phyloP scores from a whole-genome alignment of 768 basidiomycete genomes.

The Coprinopsis marcescibilis region DNA sequence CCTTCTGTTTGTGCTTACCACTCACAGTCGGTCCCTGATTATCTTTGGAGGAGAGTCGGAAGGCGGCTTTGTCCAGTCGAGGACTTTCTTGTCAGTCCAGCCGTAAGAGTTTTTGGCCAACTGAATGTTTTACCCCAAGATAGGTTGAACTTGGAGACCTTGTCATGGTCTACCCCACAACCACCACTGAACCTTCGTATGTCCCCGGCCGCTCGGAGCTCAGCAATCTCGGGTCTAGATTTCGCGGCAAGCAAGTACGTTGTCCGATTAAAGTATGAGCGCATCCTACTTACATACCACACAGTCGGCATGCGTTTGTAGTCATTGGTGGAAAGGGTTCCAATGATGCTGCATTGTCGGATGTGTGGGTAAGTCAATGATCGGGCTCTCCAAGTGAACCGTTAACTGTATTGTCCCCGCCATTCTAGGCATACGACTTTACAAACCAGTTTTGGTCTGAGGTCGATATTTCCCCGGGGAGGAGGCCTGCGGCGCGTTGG shows the following conservation, averaged over 20 bases:
- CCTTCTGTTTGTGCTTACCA: constrained; percentile 24
- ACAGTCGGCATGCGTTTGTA: constrained; percentile 68
- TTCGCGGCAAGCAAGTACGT: constrained; percentile 80
- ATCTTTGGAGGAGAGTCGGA: constrained; percentile 75
- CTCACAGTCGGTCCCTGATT: constrained; percentile 47
- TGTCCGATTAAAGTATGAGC: constrained; percentile 3
- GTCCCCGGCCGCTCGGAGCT: constrained; percentile 57
- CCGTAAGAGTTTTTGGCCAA: background rate
- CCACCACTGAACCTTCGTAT: constrained; percentile 43
- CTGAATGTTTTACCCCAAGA: constrained; percentile 10
- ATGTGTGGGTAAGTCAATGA: constrained; percentile 62
- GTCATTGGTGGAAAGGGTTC: constrained; percentile 64
- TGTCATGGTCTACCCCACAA: constrained; percentile 54
- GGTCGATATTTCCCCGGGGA: constrained; percentile 42
- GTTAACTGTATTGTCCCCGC: constrained; percentile 1
- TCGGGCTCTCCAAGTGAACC: background rate
- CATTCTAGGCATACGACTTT: constrained; percentile 74
- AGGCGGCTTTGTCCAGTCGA: constrained; percentile 53
- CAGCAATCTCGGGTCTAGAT: constrained; percentile 61
- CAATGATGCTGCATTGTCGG: constrained; percentile 50
- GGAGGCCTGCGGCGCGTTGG: constrained; percentile 57
- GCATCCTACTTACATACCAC: constrained; percentile 9
- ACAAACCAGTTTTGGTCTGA: constrained; percentile 71
- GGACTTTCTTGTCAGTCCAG: constrained; percentile 59
- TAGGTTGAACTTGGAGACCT: constrained; percentile 58